Base-by-base conservation (phyloP, 768 basidiomycete species). In the Trametes cinnabarina region DNA sequence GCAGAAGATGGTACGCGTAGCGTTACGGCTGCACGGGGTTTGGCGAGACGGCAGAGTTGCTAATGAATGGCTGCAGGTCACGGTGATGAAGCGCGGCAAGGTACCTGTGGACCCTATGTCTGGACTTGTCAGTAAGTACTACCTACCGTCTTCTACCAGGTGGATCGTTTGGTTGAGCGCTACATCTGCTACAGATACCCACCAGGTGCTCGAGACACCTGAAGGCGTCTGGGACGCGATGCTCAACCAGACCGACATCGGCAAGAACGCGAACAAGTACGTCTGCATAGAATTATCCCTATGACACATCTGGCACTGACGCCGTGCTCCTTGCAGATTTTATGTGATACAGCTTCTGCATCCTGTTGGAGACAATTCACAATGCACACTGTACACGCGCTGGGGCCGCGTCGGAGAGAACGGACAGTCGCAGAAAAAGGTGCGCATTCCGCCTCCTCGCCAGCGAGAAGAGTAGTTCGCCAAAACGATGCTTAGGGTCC, bases 341-440 rank as follows among this genome's bases (percentile, higher is more conserved):
- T 85, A 85, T 52, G 82, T 83, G 2, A 68, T 85, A 15, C 83
- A 85, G 58, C 70, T 85, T 6, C 69, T 84, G 47, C 82, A 83
- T 60, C 75, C 79, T 2, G 72, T 79, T 28, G 74, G 76, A 6
- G 76, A 76, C 58, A 62, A 67, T 32, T 19, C 65, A 9, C 60
- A 65, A 19, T 79, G 72, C 51, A 53, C 70, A 3, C 68, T 85
- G 30, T 82, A 73, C 68, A 82, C 81, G 32, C 79, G 82, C 34
- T 85, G 82, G 82, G 83, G 82, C n/a, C 77, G 84, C 23, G 83
- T 85, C 17, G 84, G 84, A 23, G 83, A 84, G 63, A 73, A 72
- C 23, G 84, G 84, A 0, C 73, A 77, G 64, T 72, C 64, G 4
- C 79, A 82, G 68, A 62, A 54, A 40, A 85, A 83, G 74, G 83